Evolutionary conservation across 108 stramenopile genomes (phyloP).

Genomic region (Cyclotella baltica): DNA sequence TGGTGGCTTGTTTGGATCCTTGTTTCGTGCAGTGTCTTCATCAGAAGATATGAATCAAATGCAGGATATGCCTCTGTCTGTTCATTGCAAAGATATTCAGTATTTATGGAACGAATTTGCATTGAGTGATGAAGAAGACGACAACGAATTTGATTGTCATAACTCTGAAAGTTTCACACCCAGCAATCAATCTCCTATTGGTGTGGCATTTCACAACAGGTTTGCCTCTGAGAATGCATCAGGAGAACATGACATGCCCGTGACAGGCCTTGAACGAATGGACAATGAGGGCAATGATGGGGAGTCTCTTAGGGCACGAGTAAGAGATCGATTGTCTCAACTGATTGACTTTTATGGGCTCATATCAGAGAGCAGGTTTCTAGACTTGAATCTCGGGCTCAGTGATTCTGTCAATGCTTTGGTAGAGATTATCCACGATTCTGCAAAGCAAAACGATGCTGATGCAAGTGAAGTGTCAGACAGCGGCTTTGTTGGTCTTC

Average conservation of each 20-base stretch:
- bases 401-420: conserved; percentile 64
- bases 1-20: conserved; percentile 30
- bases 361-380: conserved; percentile 78
- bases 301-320: conserved; percentile 68
- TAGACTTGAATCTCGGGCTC: conserved; percentile 65
- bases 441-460: conserved; percentile 33
- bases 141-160: conserved; percentile 28
- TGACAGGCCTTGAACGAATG: conserved; percentile 84
- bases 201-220: conserved; percentile 76
- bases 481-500: conserved; percentile 23
- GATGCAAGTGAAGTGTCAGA: conserved; percentile 11
- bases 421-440: conserved; percentile 56
- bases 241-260: conserved; percentile 58
- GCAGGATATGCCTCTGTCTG: conserved; percentile 28
- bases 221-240: conserved; percentile 69
- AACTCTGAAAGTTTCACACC: conserved; percentile 28
- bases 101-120: conserved; percentile 82
- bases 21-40: conserved; percentile 41
- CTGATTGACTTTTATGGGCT: conserved; percentile 71
- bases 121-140: conserved; percentile 79
- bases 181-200: conserved; percentile 49
- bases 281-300: conserved; percentile 56
- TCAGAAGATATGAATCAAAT: conserved; percentile 13
- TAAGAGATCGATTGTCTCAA: conserved; percentile 70
- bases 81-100: conserved; percentile 74